phyloP scores from a whole-genome alignment of 169 alveolate genomes.

The Babesia ovata region DNA sequence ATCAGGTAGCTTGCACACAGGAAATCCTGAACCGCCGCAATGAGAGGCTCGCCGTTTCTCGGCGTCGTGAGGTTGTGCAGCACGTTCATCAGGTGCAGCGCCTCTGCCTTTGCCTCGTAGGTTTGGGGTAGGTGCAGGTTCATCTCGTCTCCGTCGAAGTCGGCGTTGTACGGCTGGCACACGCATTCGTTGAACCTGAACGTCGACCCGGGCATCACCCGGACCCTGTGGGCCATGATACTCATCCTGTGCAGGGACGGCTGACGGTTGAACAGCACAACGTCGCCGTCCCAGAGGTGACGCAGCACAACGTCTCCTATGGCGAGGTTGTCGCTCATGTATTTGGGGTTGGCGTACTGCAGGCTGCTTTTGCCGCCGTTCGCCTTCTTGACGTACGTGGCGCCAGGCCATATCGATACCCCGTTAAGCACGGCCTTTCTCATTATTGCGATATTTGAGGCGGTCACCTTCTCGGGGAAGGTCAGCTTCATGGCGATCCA shows the following conservation, averaged over 20 bases:
- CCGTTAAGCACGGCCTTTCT: conserved; percentile 91
- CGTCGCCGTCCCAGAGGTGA: conserved; percentile 96
- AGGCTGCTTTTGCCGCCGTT: conserved; percentile 83
- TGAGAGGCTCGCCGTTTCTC: conserved; percentile 96
- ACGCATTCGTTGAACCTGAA: conserved; percentile 96
- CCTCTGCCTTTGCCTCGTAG: conserved; percentile 95
- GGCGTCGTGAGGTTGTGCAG: conserved; percentile 94
- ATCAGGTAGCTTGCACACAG: conserved; percentile 90
- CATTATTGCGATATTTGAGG: conserved; percentile 85
- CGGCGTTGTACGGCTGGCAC: conserved; percentile 99
- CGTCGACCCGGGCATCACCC: conserved; percentile 94
- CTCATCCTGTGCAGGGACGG: conserved; percentile 98
- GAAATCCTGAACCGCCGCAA: conserved; percentile 94
- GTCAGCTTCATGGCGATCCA: conserved; percentile 95
- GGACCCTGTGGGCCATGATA: conserved; percentile 96
- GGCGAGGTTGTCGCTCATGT: conserved; percentile 76
- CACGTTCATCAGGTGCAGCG: conserved; percentile 92
- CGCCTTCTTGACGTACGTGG: conserved; percentile 85
- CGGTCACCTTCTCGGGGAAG: conserved; percentile 94
- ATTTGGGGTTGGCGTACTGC: conserved; percentile 84
- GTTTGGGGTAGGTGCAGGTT: conserved; percentile 98
- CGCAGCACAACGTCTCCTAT: conserved; percentile 98
- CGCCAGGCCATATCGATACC: conserved; percentile 95
- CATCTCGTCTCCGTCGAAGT: conserved; percentile 99
- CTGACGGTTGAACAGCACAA: conserved; percentile 97